Base-by-base conservation (phyloP, 768 basidiomycete genomes). In the Kwoniella bestiolae region DNA sequence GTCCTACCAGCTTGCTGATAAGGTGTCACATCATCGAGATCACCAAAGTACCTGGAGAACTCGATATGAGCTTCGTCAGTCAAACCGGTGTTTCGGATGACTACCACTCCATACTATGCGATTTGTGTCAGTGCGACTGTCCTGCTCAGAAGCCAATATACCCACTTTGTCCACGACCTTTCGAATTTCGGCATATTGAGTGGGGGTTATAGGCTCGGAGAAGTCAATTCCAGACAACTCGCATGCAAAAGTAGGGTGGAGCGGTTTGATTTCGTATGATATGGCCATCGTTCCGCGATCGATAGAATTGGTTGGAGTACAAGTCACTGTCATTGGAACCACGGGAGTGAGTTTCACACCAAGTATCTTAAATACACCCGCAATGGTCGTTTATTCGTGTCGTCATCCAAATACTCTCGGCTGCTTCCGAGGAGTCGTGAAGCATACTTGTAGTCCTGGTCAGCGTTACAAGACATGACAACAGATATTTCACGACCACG, bases 11-110 rank as follows among this genome's bases (percentile, higher is more conserved):
- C 63, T 57, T 75, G 65, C 59, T 71, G 63, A 45, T 68, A 71
- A 32, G 59, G 59, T 28, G 60, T 52, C 21, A 62, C 46, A 45
- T 66, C 60, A 34, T 69, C 76, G 34, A 79, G 58, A 47, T 75
- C 66, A 16, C 78, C 77, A 41, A 78, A 71, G 25, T 73, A 59
- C 46, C 67, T 56, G 1, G 67, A 67, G 56, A 75, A 75, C 5
- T 61, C 65, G 29, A 78, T 66, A 50, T 77, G 71, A n/a, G 55
- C 65, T 23, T 70, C 60, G 56, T 80, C 79, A 35, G 74, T 67
- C 46, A 80, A 60, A 12, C 77, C 75, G 11, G 79, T 80, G 45
- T 78, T 71, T 21, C 79, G 77, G 56, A 75, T 76, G n/a, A 79
- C 74, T 18, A 77, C 50, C 5, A 80, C 71, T 31, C 71, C 77